Conservation (phyloP, 2,329 filamentous ascomycete species). For the Biscogniauxia sp. region DNA sequence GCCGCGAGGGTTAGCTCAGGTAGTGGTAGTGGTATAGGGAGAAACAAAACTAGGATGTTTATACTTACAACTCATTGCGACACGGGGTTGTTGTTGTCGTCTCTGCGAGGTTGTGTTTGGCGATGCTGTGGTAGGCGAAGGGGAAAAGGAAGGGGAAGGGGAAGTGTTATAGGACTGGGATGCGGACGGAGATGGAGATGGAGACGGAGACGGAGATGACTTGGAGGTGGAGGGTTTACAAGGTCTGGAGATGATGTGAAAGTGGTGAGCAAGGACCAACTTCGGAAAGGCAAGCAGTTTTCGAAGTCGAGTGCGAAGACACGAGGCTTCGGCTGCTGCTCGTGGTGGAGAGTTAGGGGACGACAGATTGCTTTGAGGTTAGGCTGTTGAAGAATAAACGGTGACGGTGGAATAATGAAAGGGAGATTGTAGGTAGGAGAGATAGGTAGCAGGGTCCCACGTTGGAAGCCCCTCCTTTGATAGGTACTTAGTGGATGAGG, state of each 20-base stretch:
- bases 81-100: slow-evolving; percentile 20
- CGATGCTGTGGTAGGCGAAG: background rate
- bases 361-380: slow-evolving; percentile 4
- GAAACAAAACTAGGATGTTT: slow-evolving; percentile 1
- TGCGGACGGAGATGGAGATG: background rate
- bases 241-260: background rate
- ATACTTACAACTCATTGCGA: slow-evolving; percentile 42
- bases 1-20: slow-evolving; percentile 7
- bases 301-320: slow-evolving; percentile 1
- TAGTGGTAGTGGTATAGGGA: slow-evolving; percentile 2
- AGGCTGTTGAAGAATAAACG: slow-evolving; percentile 3
- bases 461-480: background rate
- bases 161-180: background rate
- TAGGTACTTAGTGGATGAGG: background rate
- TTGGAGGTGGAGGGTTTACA: background rate
- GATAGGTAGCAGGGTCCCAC: too few relatives aligned
- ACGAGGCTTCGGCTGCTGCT: slow-evolving; percentile 12
- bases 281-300: background rate
- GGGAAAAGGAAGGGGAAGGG: too few relatives aligned
- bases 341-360: background rate
- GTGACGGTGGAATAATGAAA: slow-evolving; percentile 3
- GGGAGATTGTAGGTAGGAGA: background rate
- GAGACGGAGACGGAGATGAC: slow-evolving; percentile 1
- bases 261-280: background rate
- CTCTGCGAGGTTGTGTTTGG: background rate